Evolutionary conservation across 768 basidiomycete species (phyloP), one percentile per base, ranked within the genome.

Genomic region (Amanita pallidorosea): DNA sequence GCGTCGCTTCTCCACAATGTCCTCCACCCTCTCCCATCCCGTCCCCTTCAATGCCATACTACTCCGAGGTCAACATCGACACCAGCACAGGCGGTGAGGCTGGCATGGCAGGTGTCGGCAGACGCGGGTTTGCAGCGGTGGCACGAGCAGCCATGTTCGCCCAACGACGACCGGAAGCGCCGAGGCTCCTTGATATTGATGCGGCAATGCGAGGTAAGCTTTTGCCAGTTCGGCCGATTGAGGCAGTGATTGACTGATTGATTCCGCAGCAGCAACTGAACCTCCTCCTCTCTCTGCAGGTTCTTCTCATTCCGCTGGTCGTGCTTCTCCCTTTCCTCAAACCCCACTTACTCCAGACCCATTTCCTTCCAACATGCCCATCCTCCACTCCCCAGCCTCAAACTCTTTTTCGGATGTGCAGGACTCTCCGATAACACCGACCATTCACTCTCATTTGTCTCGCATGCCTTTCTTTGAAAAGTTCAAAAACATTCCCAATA

Each of bases 31-130:
- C 41, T 18, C 11, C 42, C 17, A 7, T 18, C 2, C 38, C 17
- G 1, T 13, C 45, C 51, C 17, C 25, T 47, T 15, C 48, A 52
- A 4, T 46, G 9, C 52, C 55, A 44, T 41, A 29, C 54, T 34
- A 47, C 49, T 31, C 53, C 34, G 61, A 64, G 54, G 63, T 61
- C 6, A 73, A 76, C 31, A 71, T 82, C 7, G 77, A 86, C 59
- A 88, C 86, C n/a, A 80, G 83, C 61, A 73, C 60, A 2, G 86
- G 87, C 3, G 87, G 87, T 6, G 80, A 73, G 48, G 87, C 86
- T 7, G 86, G 87, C 1, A 93, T 94, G 91, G 91, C 91, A 0
- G 91, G 91, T 7, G 89, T 94, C 6, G 91, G 91, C 7, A 70
- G 91, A 53, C 70, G 90, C 56, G 91, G 88, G 0, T 92, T 92